These are phyloP conservation scores for Schizophyllum amplum DNA, from an alignment of 1,284 basidiomycete species.

Conservation along the genomic window DNA sequence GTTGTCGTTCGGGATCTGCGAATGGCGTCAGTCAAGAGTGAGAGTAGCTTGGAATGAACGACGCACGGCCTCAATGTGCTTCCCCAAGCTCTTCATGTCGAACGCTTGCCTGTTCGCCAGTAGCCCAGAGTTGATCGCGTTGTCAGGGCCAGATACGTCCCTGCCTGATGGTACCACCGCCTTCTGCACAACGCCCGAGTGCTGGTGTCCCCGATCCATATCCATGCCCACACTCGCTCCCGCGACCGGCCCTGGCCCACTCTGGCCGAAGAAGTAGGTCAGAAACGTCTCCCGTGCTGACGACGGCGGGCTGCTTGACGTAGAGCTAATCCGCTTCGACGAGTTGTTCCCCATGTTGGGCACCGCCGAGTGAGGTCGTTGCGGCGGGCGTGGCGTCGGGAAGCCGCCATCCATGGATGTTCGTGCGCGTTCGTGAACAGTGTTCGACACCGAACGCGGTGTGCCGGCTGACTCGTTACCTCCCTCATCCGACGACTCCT, in stretches of 20 bases:
- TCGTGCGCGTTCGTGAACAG: constrained; percentile 65
- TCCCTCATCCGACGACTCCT: constrained; percentile 51
- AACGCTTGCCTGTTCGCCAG: constrained; percentile 41
- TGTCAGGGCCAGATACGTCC: constrained; percentile 49
- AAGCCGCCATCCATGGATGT: constrained; percentile 21
- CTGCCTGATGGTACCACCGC: constrained; percentile 43
- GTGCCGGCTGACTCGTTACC: constrained; percentile 41
- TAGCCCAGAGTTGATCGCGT: constrained; percentile 36
- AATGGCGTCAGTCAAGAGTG: constrained; percentile 1
- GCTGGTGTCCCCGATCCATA: constrained; percentile 23
- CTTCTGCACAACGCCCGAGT: not conserved
- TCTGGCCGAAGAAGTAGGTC: constrained; percentile 93
- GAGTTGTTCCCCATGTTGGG: constrained; percentile 13
- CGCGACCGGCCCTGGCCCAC: constrained; percentile 57
- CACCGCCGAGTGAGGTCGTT: constrained; percentile 9
- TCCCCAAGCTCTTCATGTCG: constrained; percentile 98
- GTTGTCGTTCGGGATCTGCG: constrained; percentile 53
- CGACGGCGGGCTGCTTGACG: not conserved
- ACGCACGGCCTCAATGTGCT: constrained; percentile 89
- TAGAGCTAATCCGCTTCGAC: constrained; percentile 13
- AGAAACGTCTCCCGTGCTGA: constrained; percentile 84
- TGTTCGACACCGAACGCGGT: constrained; percentile 72
- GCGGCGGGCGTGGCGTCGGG: not conserved
- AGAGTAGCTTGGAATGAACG: constrained; percentile 10
- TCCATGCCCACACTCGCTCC: constrained; percentile 33